phyloP scores from a whole-genome alignment of 345 rosid genomes.

The Euphorbia tirucalli region DNA sequence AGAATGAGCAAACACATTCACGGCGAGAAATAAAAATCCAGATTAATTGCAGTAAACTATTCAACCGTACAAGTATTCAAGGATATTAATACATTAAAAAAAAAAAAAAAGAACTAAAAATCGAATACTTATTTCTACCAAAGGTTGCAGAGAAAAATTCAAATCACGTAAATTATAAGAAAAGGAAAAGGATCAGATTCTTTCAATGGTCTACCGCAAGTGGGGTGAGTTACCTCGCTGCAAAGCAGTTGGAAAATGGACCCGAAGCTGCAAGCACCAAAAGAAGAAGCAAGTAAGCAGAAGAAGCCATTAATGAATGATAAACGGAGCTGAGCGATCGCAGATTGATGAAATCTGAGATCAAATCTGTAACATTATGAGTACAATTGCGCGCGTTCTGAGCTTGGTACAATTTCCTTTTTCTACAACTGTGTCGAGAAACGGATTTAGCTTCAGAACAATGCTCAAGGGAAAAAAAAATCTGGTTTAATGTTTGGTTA shows the following conservation, averaged over 20 bases:
- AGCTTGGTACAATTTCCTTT: not conserved
- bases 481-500: no score
- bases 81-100: not conserved
- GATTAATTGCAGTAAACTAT: conserved; percentile 4
- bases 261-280: conserved; percentile 18
- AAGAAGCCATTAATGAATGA: conserved; percentile 31
- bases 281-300: conserved; percentile 18
- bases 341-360: not conserved
- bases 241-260: conserved; percentile 22
- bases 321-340: not conserved
- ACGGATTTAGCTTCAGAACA: no score
- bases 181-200: not conserved
- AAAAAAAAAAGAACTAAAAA: not conserved
- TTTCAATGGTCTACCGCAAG: not conserved
- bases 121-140: not conserved
- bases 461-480: no score
- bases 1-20: not conserved
- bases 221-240: conserved; percentile 34
- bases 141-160: not conserved
- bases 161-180: no score
- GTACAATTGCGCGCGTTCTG: not conserved
- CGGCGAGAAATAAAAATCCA: conserved; percentile 19
- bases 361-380: not conserved
- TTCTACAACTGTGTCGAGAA: no score
- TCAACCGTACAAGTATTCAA: not conserved